Percentiles rank a stretch among this genome's conserved stretches.
These are phyloP conservation scores for Aspergillus neoniger DNA, from an alignment of 2,329 filamentous ascomycete genomes.

Conservation along the genomic window DNA sequence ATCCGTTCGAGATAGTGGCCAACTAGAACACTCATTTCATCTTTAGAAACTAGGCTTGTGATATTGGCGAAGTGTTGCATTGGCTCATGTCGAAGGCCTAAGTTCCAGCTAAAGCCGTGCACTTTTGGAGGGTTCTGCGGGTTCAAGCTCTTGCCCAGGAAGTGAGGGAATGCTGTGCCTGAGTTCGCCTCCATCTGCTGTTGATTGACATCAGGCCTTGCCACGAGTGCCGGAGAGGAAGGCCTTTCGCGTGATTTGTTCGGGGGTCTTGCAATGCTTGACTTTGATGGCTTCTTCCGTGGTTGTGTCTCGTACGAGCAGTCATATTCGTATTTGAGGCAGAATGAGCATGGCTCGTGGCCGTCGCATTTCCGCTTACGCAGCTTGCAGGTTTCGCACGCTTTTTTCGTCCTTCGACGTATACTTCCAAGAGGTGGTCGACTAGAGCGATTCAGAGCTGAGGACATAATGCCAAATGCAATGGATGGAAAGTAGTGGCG, in stretches of 20 bases:
- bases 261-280: not conserved
- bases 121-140: constrained; percentile 51
- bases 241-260: not conserved
- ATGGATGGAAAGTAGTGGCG: not conserved
- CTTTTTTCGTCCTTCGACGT: constrained; percentile 10
- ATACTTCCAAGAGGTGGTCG: not conserved
- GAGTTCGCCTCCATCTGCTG: constrained; percentile 56
- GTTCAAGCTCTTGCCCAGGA: constrained; percentile 55
- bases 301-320: constrained; percentile 1
- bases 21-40: constrained; percentile 49
- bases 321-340: constrained; percentile 13
- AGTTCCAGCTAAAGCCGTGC: not conserved
- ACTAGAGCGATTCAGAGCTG: not conserved
- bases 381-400: constrained; percentile 8
- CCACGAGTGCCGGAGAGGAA: not conserved
- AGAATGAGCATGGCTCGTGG: constrained; percentile 10
- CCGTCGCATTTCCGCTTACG: constrained; percentile 17
- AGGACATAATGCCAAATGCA: not conserved
- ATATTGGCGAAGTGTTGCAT: not conserved
- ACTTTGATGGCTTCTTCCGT: not conserved
- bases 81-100: not conserved
- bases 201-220: constrained; percentile 11
- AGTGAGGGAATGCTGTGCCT: constrained; percentile 56
- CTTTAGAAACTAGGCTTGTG: constrained; percentile 15
- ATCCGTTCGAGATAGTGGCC: constrained; percentile 55